Evolutionary conservation across 2,329 filamentous ascomycete species (phyloP).

Genomic region (Cryoendolithus antarcticus): DNA sequence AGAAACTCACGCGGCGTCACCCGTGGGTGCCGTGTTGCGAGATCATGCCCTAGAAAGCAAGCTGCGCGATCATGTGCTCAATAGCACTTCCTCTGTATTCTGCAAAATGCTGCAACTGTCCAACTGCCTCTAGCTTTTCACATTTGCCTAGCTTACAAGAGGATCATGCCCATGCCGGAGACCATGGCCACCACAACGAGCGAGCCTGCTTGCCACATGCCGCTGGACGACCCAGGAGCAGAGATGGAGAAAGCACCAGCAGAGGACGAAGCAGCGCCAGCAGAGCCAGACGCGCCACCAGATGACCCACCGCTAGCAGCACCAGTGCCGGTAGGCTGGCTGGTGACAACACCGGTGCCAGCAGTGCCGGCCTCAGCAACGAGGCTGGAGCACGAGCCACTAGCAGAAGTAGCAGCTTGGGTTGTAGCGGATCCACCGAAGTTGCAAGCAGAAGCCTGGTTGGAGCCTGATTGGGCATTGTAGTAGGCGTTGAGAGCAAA

Average conservation of each 20-base stretch:
- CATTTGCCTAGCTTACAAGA: slow-evolving; percentile 14
- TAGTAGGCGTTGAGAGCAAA: slow-evolving; percentile 67
- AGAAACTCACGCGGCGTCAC: too few relatives aligned
- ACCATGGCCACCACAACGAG: slow-evolving; percentile 14
- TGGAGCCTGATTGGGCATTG: slow-evolving; percentile 34
- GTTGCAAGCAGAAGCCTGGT: slow-evolving; percentile 48
- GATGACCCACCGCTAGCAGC: slow-evolving; percentile 14
- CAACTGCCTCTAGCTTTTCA: neutral
- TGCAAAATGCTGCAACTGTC: too few relatives aligned
- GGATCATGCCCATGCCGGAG: slow-evolving; percentile 22
- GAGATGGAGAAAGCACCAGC: slow-evolving; percentile 12
- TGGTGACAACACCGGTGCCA: slow-evolving; percentile 45
- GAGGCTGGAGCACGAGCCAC: slow-evolving; percentile 43
- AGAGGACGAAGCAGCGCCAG: slow-evolving; percentile 9
- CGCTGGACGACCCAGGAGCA: slow-evolving; percentile 11
- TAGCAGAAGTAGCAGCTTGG: slow-evolving; percentile 35
- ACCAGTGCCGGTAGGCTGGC: slow-evolving; percentile 31
- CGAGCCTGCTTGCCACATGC: slow-evolving; percentile 13
- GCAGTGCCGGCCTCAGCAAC: slow-evolving; percentile 52
- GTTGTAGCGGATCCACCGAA: slow-evolving; percentile 56
- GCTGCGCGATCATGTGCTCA: too few relatives aligned
- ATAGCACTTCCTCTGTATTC: too few relatives aligned
- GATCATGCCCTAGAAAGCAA: too few relatives aligned
- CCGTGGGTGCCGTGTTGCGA: too few relatives aligned
- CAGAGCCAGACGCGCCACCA: slow-evolving; percentile 11